Evolutionary conservation across 768 basidiomycete genomes (phyloP).

Genomic region (Rhizopogon salebrosus): DNA sequence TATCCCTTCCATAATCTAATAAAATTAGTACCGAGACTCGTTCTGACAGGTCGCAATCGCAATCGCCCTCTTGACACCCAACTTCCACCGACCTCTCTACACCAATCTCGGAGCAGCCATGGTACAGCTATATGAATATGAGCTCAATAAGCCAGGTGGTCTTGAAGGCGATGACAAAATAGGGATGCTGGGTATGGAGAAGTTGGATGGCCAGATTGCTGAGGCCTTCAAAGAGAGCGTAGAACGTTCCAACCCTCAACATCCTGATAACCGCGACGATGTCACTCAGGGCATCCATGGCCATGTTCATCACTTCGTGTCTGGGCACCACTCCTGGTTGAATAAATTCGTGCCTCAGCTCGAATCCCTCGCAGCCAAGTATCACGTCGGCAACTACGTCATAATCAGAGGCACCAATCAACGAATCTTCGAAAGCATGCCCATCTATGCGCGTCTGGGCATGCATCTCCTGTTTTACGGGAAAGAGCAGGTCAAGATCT

Average conservation of each 20-base stretch:
- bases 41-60: too few relatives aligned
- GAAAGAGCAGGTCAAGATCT: conserved; percentile 40
- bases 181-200: neutral
- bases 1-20: neutral
- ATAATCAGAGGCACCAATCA: conserved; percentile 40
- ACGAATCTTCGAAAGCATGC: conserved; percentile 71
- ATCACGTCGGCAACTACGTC: conserved; percentile 60
- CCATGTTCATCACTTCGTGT: conserved; percentile 20
- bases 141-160: conserved; percentile 1
- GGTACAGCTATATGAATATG: neutral
- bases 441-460: conserved; percentile 61
- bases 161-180: neutral
- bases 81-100: neutral
- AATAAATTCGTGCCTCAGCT: conserved; percentile 49
- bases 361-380: conserved; percentile 44
- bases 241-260: conserved; percentile 4
- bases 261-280: conserved; percentile 8
- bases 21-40: too few relatives aligned
- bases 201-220: neutral
- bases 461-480: conserved; percentile 78
- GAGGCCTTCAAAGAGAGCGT: neutral
- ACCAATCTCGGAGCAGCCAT: neutral
- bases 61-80: neutral
- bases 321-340: conserved; percentile 31
- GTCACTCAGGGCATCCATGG: conserved; percentile 26